Conservation (phyloP, 2,329 filamentous ascomycete genomes). For the Xylariaceae sp. region DNA sequence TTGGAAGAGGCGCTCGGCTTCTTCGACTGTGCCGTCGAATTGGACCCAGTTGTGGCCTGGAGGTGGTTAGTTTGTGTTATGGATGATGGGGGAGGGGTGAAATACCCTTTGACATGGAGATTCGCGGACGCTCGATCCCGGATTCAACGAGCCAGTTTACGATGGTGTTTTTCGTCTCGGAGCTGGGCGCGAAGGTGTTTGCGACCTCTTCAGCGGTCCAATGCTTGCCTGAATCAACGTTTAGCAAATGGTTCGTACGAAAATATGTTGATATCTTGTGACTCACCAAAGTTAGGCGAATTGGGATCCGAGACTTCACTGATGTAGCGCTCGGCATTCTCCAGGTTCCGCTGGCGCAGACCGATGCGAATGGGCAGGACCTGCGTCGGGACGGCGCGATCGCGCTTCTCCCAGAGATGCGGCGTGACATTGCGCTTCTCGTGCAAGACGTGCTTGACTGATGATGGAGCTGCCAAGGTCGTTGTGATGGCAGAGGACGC, state of each 20-base stretch:
- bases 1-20: constrained; percentile 49
- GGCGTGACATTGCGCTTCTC: constrained; percentile 19
- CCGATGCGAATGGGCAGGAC: constrained; percentile 40
- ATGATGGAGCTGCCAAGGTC: constrained; percentile 13
- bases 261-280: no score
- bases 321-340: constrained; percentile 41
- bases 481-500: constrained; percentile 9
- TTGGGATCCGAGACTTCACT: constrained; percentile 40
- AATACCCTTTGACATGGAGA: constrained; percentile 44
- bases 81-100: neutral
- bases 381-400: constrained; percentile 12
- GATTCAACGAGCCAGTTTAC: constrained; percentile 48
- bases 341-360: constrained; percentile 42
- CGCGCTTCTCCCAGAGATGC: constrained; percentile 20
- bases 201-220: constrained; percentile 41
- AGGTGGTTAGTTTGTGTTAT: neutral
- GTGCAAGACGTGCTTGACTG: constrained; percentile 15
- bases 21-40: constrained; percentile 49
- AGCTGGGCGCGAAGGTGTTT: constrained; percentile 39
- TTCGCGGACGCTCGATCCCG: constrained; percentile 44
- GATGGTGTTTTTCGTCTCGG: constrained; percentile 45
- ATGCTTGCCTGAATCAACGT: constrained; percentile 33
- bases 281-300: constrained; percentile 42
- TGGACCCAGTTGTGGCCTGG: constrained; percentile 44
- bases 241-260: no score